Base-by-base conservation (phyloP, 2,329 filamentous ascomycete genomes). In the Apiospora phragmitis region DNA sequence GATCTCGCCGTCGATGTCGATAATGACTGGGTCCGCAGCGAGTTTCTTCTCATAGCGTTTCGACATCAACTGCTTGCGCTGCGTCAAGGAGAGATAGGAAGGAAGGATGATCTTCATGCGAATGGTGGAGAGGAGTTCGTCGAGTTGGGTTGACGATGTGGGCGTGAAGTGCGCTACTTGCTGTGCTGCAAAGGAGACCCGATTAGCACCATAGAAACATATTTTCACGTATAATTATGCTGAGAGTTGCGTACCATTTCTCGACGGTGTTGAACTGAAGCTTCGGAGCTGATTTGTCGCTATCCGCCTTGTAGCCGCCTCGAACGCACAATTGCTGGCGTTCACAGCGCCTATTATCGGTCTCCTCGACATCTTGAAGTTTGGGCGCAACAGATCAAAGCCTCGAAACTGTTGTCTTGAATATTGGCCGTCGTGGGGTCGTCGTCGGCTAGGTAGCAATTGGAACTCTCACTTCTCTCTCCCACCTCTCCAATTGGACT, bases 81-180 rank as follows among this genome's bases (percentile, higher is more conserved):
- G 87, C 68, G 81, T 79, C 38, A 77, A 70, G 29, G 85, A 83
- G 38, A 93, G 87, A 77, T 90, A 87, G 42, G 85, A 80, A n/a
- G 90, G 90, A 55, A 92, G 80, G 77, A 92, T 87, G 78, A 91
- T 85, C 74, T 87, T 87, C 65, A 85, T 80, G 73, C 90, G 88
- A 77, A 92, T 85, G 29, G 76, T 79, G 51, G 80, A 78, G 72
- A 93, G 86, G 42, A 85, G 76, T 16, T 78, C 71, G 77, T 91
- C 86, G 71, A 93, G 85, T 70, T 88, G 82, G 29, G 83, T 73
- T 59, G 86, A 86, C 18, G 87, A 87, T 5, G 88, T 86, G 68
- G 84, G 81, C 9, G 81, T 78, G 76, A 91, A 91, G 70, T 78
- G 74, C 70, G 86, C 79, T 72, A 85, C 81, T 67, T 79, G 81